A percentile compares a stretch with the other conserved stretches of the same genome.
Conservation (phyloP, 1,139 yeast genomes). For the Diutina mesorugosa region DNA sequence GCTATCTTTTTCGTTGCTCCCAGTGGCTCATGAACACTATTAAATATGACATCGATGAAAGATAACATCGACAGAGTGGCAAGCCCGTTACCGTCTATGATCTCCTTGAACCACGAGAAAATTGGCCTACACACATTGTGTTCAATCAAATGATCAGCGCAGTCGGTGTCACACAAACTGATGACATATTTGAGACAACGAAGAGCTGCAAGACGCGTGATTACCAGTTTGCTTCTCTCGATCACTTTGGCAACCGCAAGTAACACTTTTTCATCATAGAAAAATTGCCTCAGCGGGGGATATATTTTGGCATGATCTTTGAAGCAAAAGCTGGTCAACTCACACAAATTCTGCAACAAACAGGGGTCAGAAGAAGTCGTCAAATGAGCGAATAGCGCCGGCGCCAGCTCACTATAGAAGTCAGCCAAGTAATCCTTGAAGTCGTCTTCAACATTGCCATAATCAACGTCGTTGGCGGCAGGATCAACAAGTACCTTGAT, state of each 20-base stretch:
- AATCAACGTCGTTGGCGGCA: constrained; percentile 15
- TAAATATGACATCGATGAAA: constrained; percentile 39
- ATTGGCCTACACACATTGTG: constrained; percentile 39
- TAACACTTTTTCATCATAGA: constrained; percentile 42
- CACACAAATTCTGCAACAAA: constrained; percentile 56
- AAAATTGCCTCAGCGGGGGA: constrained; percentile 42
- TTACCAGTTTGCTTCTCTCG: constrained; percentile 24
- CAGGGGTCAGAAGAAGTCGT: constrained; percentile 26
- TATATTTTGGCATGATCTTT: constrained; percentile 41
- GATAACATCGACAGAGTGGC: constrained; percentile 71
- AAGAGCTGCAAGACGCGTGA: constrained; percentile 52
- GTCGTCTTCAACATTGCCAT: not conserved
- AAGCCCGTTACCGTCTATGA: constrained; percentile 43
- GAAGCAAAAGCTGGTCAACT: constrained; percentile 52
- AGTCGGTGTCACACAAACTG: constrained; percentile 46
- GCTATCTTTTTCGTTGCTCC: not conserved
- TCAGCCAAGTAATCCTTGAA: constrained; percentile 33
- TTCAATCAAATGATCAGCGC: constrained; percentile 44
- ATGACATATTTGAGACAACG: constrained; percentile 52
- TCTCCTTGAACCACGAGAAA: constrained; percentile 37
- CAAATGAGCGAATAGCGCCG: constrained; percentile 39
- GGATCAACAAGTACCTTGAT: constrained; percentile 62
- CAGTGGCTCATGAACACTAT: not conserved
- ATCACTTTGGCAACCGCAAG: constrained; percentile 38
- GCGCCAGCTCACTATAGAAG: constrained; percentile 54